Base-by-base conservation (phyloP, 768 basidiomycete genomes). In the Hygrocybe punicea region DNA sequence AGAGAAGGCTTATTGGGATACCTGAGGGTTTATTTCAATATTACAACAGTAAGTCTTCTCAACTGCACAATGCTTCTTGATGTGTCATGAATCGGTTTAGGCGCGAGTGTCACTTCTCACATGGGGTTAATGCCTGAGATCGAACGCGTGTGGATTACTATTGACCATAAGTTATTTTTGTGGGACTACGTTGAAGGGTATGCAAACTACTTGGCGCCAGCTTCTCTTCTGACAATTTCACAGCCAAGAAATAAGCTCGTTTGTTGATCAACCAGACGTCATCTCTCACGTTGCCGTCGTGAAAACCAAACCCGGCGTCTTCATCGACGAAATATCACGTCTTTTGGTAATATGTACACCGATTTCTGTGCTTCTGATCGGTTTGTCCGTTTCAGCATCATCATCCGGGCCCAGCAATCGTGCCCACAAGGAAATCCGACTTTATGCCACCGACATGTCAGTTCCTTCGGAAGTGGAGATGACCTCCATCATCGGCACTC, bases 101-200 rank as follows among this genome's bases (percentile, higher is more conserved):
- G 79, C 55, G 79, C 83, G 35, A 85, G 76, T 65, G 82, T 88
- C 53, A 83, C 83, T 23, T 85, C 89, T 16, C 86, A 90, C 65
- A 89, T 97, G 88, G 95, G 95, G 9, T 73, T 99, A 53, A 82
- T 98, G 68, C 86, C 93, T 23, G 91, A 95, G 64, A 91, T 98
- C 59, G 93, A 96, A 63, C 83, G 93, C 46, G 94, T 90, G 0
- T 99, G 94, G 93, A 89, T 98, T 61, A 89, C 92, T 9, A 89
- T 96, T 57, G 93, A 98, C 73, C 86, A 94, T 70, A 91, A 92
- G 64, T 78, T 99, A 34, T 91, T 97, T 65, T 76, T 99, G 21
- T 98, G 97, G 97, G 93, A 99, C 71, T 99, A 97, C 69, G 76
- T 86, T 35, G 91, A 96, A 63, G 92, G 93, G 95, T 96, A 62